These are phyloP conservation scores for Metschnikowia proteae DNA, from an alignment of 805 yeast genomes.

Conservation along the genomic window DNA sequence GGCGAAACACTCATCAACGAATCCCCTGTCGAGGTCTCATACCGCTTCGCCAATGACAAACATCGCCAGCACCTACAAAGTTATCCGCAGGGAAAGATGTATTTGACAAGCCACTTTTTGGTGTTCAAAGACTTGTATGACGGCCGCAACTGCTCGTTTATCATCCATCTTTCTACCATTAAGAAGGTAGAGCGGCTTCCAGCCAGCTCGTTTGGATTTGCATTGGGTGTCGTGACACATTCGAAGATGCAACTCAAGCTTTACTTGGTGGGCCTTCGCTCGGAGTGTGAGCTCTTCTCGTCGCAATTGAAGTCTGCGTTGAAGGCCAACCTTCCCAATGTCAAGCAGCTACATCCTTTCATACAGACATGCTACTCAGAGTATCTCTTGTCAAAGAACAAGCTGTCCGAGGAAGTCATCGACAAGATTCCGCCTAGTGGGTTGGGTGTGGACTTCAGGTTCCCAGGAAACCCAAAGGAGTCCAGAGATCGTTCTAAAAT, in stretches of 20 bases:
- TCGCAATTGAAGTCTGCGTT: constrained; percentile 58
- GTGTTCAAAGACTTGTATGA: constrained; percentile 73
- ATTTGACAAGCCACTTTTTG: constrained; percentile 69
- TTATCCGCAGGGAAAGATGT: constrained; percentile 58
- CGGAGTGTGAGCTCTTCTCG: constrained; percentile 79
- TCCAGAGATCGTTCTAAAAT: constrained; percentile 78
- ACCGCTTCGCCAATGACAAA: constrained; percentile 25
- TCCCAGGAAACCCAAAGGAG: constrained; percentile 83
- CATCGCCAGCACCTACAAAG: constrained; percentile 19
- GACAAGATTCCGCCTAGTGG: constrained; percentile 73
- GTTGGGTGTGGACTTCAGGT: constrained; percentile 75
- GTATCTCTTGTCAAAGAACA: constrained; percentile 63
- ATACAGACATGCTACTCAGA: constrained; percentile 79
- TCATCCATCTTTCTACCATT: constrained; percentile 70
- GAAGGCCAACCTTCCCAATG: constrained; percentile 58
- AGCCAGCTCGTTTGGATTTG: constrained; percentile 69
- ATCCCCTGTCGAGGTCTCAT: constrained; percentile 55
- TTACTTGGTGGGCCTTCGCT: constrained; percentile 74
- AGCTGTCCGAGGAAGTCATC: constrained; percentile 39
- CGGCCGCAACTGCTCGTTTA: constrained; percentile 60
- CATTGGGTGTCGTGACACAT: constrained; percentile 66
- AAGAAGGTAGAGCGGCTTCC: constrained; percentile 86
- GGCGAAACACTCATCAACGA: constrained; percentile 64
- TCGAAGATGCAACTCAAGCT: constrained; percentile 60
- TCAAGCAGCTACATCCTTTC: constrained; percentile 60